Evolutionary conservation across 352 stramenopile species (phyloP).

Genomic region (Phytophthora litchii): DNA sequence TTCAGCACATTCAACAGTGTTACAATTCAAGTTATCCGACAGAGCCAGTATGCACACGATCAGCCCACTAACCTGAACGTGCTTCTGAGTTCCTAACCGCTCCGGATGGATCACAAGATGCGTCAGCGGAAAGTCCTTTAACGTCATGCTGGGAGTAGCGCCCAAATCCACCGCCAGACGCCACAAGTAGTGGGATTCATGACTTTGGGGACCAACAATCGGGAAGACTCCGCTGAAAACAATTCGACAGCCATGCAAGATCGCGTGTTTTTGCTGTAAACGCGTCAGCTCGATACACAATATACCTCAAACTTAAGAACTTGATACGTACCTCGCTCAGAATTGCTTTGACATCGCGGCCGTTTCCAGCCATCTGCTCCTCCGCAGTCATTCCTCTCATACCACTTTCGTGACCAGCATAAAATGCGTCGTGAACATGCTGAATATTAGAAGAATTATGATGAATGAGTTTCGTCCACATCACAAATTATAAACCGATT

Average conservation of each 20-base stretch:
- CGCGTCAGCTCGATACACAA: conserved; percentile 3
- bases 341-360: conserved; percentile 72
- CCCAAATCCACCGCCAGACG: conserved; percentile 74
- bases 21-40: not conserved
- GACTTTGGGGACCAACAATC: conserved; percentile 53
- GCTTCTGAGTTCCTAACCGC: conserved; percentile 81
- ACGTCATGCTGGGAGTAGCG: conserved; percentile 63
- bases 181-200: conserved; percentile 80
- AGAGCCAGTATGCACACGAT: not conserved
- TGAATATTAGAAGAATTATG: conserved; percentile 16
- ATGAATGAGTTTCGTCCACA: conserved; percentile 2
- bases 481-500: not conserved
- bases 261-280: conserved; percentile 66
- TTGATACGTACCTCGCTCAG: conserved; percentile 52
- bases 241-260: conserved; percentile 68
- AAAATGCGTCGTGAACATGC: conserved; percentile 71
- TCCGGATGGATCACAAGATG: conserved; percentile 86
- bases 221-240: conserved; percentile 87
- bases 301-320: not conserved
- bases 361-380: conserved; percentile 73
- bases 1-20: conserved; percentile 8
- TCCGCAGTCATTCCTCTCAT: conserved; percentile 59
- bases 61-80: conserved; percentile 53
- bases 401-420: conserved; percentile 48
- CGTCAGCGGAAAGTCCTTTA: conserved; percentile 81